Evolutionary conservation across 2,329 filamentous ascomycete species (phyloP), one percentile per base, ranked within the genome.

Genomic region (Alternaria gansuensis): DNA sequence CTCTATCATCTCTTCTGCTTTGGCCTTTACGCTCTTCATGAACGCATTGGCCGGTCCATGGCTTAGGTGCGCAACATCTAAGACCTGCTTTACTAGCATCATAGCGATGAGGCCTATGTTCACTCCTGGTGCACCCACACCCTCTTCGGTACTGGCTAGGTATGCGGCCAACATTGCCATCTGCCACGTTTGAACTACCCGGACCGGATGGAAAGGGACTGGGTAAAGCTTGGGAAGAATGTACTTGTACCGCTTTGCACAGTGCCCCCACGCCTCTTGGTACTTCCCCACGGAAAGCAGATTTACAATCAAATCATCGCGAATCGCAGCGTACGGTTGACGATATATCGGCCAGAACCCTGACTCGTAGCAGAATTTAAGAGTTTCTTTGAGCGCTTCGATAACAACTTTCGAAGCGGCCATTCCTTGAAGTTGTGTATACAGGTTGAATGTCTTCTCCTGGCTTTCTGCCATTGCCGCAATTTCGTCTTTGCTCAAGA

Each of bases 291-390:
- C 69, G 0, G 78, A 70, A 13, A 87, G 75, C 3, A 84, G 74
- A 9, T 79, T 77, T 5, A 83, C 75, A 43, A 86, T 81, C 5
- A 87, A 69, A 34, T 85, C 82, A 56, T 86, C 81, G 8, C 85
- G 80, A 1, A 88, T 65, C 13, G 82, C 79, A 1, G 84, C 78
- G 34, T 83, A 82, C 0, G 87, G 87, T 60, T 88, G 86, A 14
- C 81, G 79, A 29, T 81, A 78, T 8, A 83, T 62, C 0, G 82
- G 81, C 78, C 81, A 86, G 8, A 78, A 59, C 0, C 72, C 68
- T 0, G 79, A 77, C 41, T 77, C 63, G 17, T 77, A 72, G 26
- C 84, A 77, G 1, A 75, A 56, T 10, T 66, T 71, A 58, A 86
- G 77, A 13, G 76, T 77, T 31, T 73, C 63, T 59, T 79, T 66